These are phyloP conservation scores for Anacardium occidentale DNA, from an alignment of 345 rosid species.

Conservation along the genomic window DNA sequence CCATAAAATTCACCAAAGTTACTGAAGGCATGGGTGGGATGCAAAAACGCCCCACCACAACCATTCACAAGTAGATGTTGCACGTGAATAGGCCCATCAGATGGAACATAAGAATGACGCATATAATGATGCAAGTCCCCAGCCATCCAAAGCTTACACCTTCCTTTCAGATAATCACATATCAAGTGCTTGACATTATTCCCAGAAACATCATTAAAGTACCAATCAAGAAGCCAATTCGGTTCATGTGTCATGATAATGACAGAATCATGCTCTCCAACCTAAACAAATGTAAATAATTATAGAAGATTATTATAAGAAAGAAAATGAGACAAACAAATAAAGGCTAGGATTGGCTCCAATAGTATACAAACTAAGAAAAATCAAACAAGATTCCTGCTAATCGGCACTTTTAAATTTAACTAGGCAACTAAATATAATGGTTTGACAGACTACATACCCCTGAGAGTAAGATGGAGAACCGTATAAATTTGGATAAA, in stretches of 20 bases:
- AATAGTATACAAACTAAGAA: background rate
- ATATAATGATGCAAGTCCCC: constrained; percentile 98
- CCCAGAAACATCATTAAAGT: constrained; percentile 74
- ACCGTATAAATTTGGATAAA: background rate
- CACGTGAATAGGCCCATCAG: constrained; percentile 70
- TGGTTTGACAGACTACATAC: background rate
- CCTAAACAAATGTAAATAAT: constrained; percentile 40
- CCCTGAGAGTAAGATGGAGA: background rate
- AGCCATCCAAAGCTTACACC: constrained; percentile 92
- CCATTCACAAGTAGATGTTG: constrained; percentile 96
- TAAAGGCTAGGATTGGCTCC: background rate
- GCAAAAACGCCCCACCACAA: constrained; percentile 97
- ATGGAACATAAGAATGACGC: constrained; percentile 88
- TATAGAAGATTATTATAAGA: background rate
- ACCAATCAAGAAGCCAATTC: constrained; percentile 97
- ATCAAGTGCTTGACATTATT: constrained; percentile 80
- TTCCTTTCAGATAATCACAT: constrained; percentile 75
- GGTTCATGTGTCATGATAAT: constrained; percentile 95
- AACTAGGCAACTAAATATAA: background rate
- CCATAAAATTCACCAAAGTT: constrained; percentile 63
- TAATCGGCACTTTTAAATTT: background rate
- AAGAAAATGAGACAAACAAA: background rate
- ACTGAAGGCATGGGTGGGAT: constrained; percentile 94
- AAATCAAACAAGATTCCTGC: background rate
- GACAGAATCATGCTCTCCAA: constrained; percentile 72